Evolutionary conservation across 106 monocot genomes (phyloP).

Genomic region (Xerophyta viscosa): DNA sequence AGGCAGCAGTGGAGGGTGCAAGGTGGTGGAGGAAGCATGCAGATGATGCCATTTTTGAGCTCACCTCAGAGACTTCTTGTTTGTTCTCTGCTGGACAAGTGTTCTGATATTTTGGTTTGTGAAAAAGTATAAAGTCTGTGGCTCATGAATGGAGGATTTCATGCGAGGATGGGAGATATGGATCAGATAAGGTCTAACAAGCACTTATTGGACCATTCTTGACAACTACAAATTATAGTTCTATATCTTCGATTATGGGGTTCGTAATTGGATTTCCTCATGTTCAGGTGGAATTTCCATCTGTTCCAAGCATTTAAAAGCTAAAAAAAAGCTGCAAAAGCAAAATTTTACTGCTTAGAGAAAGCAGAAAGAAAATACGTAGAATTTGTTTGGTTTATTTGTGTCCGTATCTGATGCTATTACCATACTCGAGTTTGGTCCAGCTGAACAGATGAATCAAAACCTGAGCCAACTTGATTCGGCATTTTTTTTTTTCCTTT

Average conservation of each 20-base stretch:
- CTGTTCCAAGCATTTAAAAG: no score
- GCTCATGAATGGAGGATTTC: slow-evolving; percentile 6
- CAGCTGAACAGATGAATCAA: no score
- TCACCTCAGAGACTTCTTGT: neutral
- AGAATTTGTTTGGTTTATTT: no score
- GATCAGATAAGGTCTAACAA: slow-evolving; percentile 55
- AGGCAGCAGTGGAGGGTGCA: slow-evolving; percentile 37
- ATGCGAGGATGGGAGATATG: slow-evolving; percentile 19
- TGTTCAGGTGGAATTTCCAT: neutral
- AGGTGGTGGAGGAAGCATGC: slow-evolving; percentile 82
- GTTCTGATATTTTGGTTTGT: slow-evolving; percentile 1
- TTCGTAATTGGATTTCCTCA: neutral
- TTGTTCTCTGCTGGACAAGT: neutral
- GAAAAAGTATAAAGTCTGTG: slow-evolving; percentile 15
- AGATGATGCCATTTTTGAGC: slow-evolving; percentile 62
- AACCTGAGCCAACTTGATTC: no score
- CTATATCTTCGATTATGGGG: neutral
- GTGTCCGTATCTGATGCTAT: no score
- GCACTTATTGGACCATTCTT: slow-evolving; percentile 50
- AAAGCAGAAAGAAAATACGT: neutral
- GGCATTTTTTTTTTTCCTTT: no score
- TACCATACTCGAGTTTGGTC: no score
- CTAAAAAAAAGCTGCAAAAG: no score
- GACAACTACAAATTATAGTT: neutral
- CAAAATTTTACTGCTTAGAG: neutral